Base-by-base conservation (phyloP, 352 stramenopile species). In the Pythium sp. region DNA sequence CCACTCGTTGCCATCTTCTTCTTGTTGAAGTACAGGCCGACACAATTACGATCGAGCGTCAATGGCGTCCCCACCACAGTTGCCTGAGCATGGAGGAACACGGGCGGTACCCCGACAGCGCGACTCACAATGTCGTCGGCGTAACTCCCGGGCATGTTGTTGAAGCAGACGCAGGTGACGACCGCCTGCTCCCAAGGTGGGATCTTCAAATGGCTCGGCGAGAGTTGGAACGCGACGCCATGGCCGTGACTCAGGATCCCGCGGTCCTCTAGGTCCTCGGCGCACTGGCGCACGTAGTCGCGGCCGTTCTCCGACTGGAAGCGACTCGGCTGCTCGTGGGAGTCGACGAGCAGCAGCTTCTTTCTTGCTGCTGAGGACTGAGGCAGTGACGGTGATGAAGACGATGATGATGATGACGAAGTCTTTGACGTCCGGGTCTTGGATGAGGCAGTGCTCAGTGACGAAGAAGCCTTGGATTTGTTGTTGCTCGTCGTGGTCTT, bases 121-220 rank as follows among this genome's bases (percentile, higher is more conserved):
- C 82, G 84, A 38, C 80, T 84, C 38, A 90, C 76, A 14, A 95
- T 77, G 34, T 84, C 82, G 67, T 93, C 85, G 2, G 75, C 62
- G 71, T 89, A 95, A 9, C 55, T 64, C 5, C 87, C 87, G 3
- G 87, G 79, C 73, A 93, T 87, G 74, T 94, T 92, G 76, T 88
- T 93, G 71, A 91, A 82, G 58, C 86, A 92, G 36, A 78, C 83
- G 28, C 92, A 62, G 14, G 64, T 59, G 11, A 91, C 73, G 11
- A 90, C 65, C 0, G 71, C 65, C 26, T 89, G 82, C 43, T 86
- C 75, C 87, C 87, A 94, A 12, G 84, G 75, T 1, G 76, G 61
- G 49, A 94, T 82, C 2, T 69, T 59, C 26, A 91, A 34, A 3
- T 57, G 65, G 2, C 36, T 54, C 0, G 79, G 82, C 9, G 64